Conservation (phyloP, 176 grass and related monocot species). For the Carex kokanica region DNA sequence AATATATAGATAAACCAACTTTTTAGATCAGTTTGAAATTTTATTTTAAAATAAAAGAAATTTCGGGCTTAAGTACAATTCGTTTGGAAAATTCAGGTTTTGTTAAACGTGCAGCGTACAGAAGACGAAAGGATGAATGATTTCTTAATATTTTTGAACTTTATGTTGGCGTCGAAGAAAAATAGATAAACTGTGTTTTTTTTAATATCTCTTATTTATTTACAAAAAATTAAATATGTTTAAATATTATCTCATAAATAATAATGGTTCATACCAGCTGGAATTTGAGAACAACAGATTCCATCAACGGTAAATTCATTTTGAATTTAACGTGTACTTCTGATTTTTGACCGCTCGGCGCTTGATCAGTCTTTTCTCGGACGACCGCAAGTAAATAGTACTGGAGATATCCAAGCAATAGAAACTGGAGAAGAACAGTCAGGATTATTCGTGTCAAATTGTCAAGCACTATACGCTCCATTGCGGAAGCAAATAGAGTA, state of each 20-base stretch:
- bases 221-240: no score
- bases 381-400: not conserved
- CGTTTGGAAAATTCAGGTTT: no score
- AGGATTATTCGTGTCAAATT: not conserved
- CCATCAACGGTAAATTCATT: not conserved
- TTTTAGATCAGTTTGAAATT: no score
- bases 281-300: not conserved
- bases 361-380: not conserved
- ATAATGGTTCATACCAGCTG: not conserved
- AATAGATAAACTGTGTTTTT: no score
- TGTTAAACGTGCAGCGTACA: no score
- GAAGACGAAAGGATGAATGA: no score
- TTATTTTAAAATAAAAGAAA: no score
- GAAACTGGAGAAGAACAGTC: not conserved
- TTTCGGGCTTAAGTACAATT: no score
- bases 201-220: no score
- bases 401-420: not conserved
- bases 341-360: not conserved
- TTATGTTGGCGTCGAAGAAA: no score
- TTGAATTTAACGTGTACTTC: not conserved
- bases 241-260: not conserved
- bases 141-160: no score
- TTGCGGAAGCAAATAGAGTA: not conserved
- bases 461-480: not conserved
- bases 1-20: no score